Evolutionary conservation across 2,329 filamentous ascomycete genomes (phyloP), one percentile per base, ranked within the genome.

Genomic region (Nemania serpens): DNA sequence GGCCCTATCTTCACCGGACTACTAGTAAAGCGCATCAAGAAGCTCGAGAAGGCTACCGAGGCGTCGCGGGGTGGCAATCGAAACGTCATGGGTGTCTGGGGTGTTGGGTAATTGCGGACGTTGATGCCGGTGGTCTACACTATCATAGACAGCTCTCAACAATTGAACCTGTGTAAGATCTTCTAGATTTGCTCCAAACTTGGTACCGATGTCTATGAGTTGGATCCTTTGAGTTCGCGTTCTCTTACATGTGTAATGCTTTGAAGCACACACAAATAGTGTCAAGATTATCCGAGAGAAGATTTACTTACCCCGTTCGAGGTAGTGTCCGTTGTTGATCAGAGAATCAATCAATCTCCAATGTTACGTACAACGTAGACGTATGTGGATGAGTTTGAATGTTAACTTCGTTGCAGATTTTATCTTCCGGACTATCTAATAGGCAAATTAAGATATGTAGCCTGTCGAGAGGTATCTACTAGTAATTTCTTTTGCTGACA

Each of bases 1-100:
- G 82, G 83, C 0, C 82, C 83, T 0, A 59, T 85, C 0, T 72
- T 70, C 9, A 77, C 84, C 0, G 83, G 83, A 0, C 48, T 82
- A 1, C 63, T 84, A 0, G 78, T 84, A 0, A 71, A 71, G 13
- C 69, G 77, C 13, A 74, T 84, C 0, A 78, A 75, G 64, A 71
- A 65, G 39, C 69, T 79, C 2, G 69, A 76, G 62, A 56, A 15
- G 46, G 58, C 57, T n/a, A 56, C 33, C 3, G 50, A 47, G n/a
- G 59, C 48, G 10, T 56, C 52, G 1, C 56, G 62, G 13, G 63
- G 61, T 10, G 47, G 55, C 11, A 36, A 39, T 20, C 64, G 49
- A 50, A 53, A 69, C 59, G 70, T 70, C 1, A 62, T 74, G 15
- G 71, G 71, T 9, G 71, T 65, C 36, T 74, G 71, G 71, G 71